phyloP scores from a whole-genome alignment of 805 yeast species.

The Saccharomyces jurei region DNA sequence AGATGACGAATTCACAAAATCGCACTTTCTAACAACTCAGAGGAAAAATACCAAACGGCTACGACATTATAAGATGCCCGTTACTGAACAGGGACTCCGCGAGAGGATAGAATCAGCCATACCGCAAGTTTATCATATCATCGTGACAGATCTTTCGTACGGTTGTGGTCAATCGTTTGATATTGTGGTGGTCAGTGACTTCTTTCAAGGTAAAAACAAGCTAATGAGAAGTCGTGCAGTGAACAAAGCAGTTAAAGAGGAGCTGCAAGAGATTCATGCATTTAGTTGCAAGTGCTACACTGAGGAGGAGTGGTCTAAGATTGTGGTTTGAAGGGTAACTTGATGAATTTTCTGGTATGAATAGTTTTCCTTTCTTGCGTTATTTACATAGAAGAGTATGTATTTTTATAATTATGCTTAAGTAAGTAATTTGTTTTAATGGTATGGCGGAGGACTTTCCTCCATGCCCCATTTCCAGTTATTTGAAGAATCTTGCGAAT shows the following conservation, averaged over 20 bases:
- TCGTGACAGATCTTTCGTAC: conserved; percentile 46
- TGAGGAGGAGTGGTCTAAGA: conserved; percentile 70
- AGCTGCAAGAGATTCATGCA: conserved; percentile 83
- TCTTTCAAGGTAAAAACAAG: conserved; percentile 74
- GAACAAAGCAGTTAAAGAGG: conserved; percentile 71
- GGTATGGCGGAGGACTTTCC: conserved; percentile 25
- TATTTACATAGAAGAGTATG: not conserved
- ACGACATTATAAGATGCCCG: not conserved
- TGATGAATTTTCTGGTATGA: not conserved
- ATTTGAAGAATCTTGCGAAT: not conserved
- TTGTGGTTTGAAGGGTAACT: conserved; percentile 14
- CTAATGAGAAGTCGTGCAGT: conserved; percentile 82
- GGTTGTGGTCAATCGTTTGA: conserved; percentile 99
- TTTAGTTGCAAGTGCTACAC: conserved; percentile 90
- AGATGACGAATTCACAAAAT: not conserved
- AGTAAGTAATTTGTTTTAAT: not conserved
- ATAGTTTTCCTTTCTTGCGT: not conserved
- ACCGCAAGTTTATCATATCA: conserved; percentile 25
- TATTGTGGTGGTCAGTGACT: conserved; percentile 68
- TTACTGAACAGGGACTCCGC: conserved; percentile 21
- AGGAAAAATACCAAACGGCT: not conserved
- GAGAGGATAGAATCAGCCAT: conserved; percentile 20
- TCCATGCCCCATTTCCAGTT: conserved; percentile 22
- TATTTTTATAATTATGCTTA: not conserved
- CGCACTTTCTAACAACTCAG: not conserved